phyloP scores from a whole-genome alignment of 345 rosid genomes.

The Pistacia atlantica region DNA sequence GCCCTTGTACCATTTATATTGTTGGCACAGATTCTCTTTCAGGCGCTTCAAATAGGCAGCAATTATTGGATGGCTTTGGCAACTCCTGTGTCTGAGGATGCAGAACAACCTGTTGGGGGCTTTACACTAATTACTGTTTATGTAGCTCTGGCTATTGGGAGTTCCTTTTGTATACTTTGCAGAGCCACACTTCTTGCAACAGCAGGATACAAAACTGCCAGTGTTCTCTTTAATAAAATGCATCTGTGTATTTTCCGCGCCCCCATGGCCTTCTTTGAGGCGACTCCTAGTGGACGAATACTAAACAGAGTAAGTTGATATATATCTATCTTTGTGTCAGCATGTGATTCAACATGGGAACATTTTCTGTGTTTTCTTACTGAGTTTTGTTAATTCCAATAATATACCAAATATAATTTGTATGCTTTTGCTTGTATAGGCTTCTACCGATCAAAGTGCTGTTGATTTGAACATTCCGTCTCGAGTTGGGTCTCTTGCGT shows the following conservation, averaged over 20 bases:
- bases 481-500: slow-evolving; percentile 47
- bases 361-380: background rate
- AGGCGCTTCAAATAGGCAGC: slow-evolving; percentile 75
- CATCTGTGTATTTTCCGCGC: slow-evolving; percentile 67
- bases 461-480: slow-evolving; percentile 55
- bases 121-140: slow-evolving; percentile 54
- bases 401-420: background rate
- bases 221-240: slow-evolving; percentile 67
- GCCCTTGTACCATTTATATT: slow-evolving; percentile 70
- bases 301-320: slow-evolving; percentile 55
- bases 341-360: background rate
- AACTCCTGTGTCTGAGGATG: slow-evolving; percentile 59
- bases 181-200: slow-evolving; percentile 61
- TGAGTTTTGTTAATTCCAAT: background rate
- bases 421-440: slow-evolving; percentile 39
- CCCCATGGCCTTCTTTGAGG: slow-evolving; percentile 82
- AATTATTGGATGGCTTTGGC: slow-evolving; percentile 93
- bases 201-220: slow-evolving; percentile 70
- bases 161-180: slow-evolving; percentile 56
- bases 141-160: slow-evolving; percentile 54
- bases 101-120: slow-evolving; percentile 48
- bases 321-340: background rate
- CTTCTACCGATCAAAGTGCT: slow-evolving; percentile 80
- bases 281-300: slow-evolving; percentile 79
- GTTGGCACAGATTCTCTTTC: slow-evolving; percentile 62